Evolutionary conservation across 225 moss, liverwort and hornwort genomes (phyloP), one percentile per base, ranked within the genome.

Genomic region (Anthoceros angustus): DNA sequence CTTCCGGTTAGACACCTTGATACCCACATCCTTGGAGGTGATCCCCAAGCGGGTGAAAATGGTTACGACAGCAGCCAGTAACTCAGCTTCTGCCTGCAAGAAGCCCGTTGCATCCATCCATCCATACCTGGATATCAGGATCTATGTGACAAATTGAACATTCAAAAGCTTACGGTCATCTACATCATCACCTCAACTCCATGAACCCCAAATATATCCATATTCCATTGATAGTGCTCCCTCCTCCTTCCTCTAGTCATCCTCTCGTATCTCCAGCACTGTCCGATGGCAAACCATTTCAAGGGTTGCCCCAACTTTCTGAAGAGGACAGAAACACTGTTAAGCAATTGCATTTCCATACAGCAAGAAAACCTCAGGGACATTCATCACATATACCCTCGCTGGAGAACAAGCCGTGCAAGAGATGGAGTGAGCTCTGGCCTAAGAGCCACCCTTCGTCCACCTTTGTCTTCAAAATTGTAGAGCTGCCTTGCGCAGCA

Each of bases 211-310:
- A 91, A 73, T 60, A 95, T 87, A 74, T 95, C 95, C 95, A 95
- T 95, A 70, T 95, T 95, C 95, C 91, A 95, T 64, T 95, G 91
- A 62, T 88, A 95, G 68, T 91, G 95, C 68, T 95, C 95, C 42
- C 91, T 81, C 65, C 85, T 83, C 43, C 95, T 81, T 63, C 95
- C 95, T 63, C 91, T 83, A 43, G 91, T 95, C 78, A 68, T 88
- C 73, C 83, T 79, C 83, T 91, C 95, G 71, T 91, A 95, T 69
- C 95, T 84, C 95, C 95, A 95, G 70, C 95, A 95, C 74, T 95
- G 95, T 42, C 95, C 95, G 62, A 95, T 85, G 14, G 86, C 85
- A 74, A 88, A 95, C 95, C 91, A 95, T 77, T 95, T 95, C 65
- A 95, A 75, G 32, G 91, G 95, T 42, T 85, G 79, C 6, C 90